Conservation (phyloP, 1,284 basidiomycete genomes). For the Melampsora larici-populina region DNA sequence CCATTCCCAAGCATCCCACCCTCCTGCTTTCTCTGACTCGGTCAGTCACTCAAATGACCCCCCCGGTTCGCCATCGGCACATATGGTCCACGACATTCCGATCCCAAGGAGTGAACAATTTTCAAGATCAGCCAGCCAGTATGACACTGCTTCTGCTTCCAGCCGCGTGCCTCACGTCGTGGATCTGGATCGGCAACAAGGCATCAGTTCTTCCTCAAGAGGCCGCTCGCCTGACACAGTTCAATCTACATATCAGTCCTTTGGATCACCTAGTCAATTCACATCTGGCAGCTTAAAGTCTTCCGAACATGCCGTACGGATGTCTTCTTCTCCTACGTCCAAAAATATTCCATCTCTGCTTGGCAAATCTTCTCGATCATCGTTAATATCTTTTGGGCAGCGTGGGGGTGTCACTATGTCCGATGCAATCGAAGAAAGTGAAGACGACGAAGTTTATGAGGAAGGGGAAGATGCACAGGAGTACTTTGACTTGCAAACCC, state of each 20-base stretch:
- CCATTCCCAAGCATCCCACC: not conserved
- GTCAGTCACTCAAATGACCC: conserved; percentile 26
- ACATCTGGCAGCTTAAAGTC: not conserved
- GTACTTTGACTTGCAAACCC: not conserved
- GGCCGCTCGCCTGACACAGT: not conserved
- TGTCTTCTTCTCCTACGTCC: not conserved
- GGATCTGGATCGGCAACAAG: not conserved
- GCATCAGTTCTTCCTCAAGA: not conserved
- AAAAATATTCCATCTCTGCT: not conserved
- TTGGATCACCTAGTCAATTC: conserved; percentile 41
- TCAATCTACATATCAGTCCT: conserved; percentile 41
- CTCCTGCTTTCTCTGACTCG: conserved; percentile 1
- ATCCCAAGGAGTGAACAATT: not conserved
- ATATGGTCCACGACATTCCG: not conserved
- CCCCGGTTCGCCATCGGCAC: not conserved
- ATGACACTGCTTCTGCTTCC: not conserved
- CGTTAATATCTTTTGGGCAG: conserved; percentile 2
- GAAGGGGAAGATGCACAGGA: conserved; percentile 48
- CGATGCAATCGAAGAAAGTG: conserved; percentile 47
- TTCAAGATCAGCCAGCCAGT: not conserved
- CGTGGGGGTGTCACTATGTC: not conserved
- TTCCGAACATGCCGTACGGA: not conserved
- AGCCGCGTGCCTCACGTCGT: not conserved
- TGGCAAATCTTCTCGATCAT: conserved; percentile 7
- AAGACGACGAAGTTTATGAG: conserved; percentile 41